Evolutionary conservation across 345 rosid genomes (phyloP), one percentile per base, ranked within the genome.

Genomic region (Zanthoxylum bungeanum): DNA sequence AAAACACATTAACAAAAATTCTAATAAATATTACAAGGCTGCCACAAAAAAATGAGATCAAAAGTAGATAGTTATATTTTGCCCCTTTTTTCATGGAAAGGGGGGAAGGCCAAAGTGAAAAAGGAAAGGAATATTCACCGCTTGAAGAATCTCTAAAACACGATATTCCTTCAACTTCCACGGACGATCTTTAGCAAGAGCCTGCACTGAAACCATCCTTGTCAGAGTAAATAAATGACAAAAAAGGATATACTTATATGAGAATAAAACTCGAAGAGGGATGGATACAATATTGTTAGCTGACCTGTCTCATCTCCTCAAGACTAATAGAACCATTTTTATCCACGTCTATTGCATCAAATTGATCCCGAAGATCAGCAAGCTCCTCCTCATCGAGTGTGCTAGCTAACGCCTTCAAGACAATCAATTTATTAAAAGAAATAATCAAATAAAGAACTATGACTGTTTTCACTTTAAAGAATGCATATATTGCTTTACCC

Each of bases 141-240:
- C 99, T 83, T 89, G 97, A 73, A 96, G 89, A 74, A 96, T 96
- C 80, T 93, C 98, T 22, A 84, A 76, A 9, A 95, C 99, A 72
- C 93, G 77, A 4, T 96, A 82, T 25, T 95, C 99, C 78, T 88
- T 93, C 72, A 95, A 70, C 84, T 87, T 89, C 96, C 96, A 95
- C 51, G 99, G 99, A 79, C 86, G 88, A 86, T 95, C 98, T 87
- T 95, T 91, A 16, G 97, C 99, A 74, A 96, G 98, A 62, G 99
- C 99, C 98, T 95, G 76, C 71, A 76, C 49, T 14, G 28, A 74
- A 66, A 73, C 72, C 53, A 50, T 53, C 53, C 30, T 66, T n/a
- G 25, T 75, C 60, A 61, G 53, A 4, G 34, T 7, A 61, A 77
- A 59, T 57, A 53, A n/a, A n/a, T n/a, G n/a, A n/a, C n/a, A n/a